Conservation (phyloP, 192 early-diverging fungal genomes). For the Linnemannia exigua region DNA sequence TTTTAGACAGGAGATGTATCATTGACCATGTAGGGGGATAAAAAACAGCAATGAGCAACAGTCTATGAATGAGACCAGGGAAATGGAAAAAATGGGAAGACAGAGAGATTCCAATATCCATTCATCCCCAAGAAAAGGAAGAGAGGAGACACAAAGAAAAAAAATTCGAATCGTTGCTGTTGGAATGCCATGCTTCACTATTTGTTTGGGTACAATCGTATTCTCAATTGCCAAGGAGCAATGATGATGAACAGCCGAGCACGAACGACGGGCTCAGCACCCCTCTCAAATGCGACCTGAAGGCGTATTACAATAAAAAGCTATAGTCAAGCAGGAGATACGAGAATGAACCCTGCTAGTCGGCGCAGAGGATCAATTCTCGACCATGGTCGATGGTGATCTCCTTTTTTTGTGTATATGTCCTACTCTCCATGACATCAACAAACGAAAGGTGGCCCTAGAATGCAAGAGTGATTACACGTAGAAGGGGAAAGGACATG, state of each 20-base stretch:
- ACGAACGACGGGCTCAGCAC: not conserved
- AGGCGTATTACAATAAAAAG: not conserved
- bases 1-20: not conserved
- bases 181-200: constrained; percentile 11
- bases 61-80: not conserved
- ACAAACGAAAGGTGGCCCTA: not conserved
- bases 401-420: not conserved
- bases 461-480: not conserved
- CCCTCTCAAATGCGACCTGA: not conserved
- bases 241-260: not conserved
- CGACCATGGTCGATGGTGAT: not conserved
- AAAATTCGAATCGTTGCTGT: constrained; percentile 16
- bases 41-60: not conserved
- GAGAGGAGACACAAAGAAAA: not conserved
- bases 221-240: constrained; percentile 19
- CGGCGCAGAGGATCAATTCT: not conserved
- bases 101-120: constrained; percentile 40
- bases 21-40: not conserved
- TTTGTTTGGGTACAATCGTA: not conserved
- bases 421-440: not conserved
- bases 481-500: not conserved
- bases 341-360: not conserved
- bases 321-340: not conserved
- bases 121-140: constrained; percentile 30
- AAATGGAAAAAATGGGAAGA: not conserved